These are phyloP conservation scores for Ceratobasidium sp. DNA, from an alignment of 1,284 basidiomycete species.

Conservation along the genomic window DNA sequence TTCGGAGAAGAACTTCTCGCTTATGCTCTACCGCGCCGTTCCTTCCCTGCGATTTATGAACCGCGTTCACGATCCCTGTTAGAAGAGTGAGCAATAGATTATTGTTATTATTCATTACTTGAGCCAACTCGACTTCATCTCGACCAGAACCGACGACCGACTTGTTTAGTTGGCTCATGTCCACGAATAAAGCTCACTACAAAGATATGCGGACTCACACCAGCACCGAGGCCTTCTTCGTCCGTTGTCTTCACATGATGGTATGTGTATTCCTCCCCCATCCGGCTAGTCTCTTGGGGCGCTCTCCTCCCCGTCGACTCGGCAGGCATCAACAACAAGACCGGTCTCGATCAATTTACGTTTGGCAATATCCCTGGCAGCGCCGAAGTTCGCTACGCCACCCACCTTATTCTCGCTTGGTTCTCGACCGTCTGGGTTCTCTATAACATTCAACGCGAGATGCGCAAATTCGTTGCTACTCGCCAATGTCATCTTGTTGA, in stretches of 20 bases:
- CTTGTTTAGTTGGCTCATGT: conserved; percentile 71
- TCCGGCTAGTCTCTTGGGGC: conserved; percentile 71
- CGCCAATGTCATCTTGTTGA: conserved; percentile 79
- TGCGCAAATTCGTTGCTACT: conserved; percentile 73
- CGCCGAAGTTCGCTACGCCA: conserved; percentile 59
- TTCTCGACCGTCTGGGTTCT: conserved; percentile 70
- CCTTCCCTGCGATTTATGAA: conserved; percentile 84
- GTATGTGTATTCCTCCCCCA: conserved; percentile 75
- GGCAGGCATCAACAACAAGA: conserved; percentile 59
- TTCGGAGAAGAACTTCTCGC: conserved; percentile 69
- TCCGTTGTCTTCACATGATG: conserved; percentile 74
- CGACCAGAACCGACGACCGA: conserved; percentile 69
- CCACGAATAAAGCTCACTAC: conserved; percentile 62
- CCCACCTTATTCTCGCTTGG: conserved; percentile 62
- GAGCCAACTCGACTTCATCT: neutral
- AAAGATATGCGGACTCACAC: conserved; percentile 67
- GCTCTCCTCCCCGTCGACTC: conserved; percentile 74
- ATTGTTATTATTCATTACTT: conserved; percentile 52
- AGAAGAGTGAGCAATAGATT: conserved; percentile 66
- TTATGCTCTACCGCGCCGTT: conserved; percentile 78
- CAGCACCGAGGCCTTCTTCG: conserved; percentile 81
- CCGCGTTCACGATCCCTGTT: conserved; percentile 78
- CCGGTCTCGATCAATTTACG: conserved; percentile 65
- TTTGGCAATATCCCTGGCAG: conserved; percentile 60
- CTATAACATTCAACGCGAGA: conserved; percentile 76